phyloP scores from a whole-genome alignment of 2,329 filamentous ascomycete species.

The Colletotrichum zoysiae region DNA sequence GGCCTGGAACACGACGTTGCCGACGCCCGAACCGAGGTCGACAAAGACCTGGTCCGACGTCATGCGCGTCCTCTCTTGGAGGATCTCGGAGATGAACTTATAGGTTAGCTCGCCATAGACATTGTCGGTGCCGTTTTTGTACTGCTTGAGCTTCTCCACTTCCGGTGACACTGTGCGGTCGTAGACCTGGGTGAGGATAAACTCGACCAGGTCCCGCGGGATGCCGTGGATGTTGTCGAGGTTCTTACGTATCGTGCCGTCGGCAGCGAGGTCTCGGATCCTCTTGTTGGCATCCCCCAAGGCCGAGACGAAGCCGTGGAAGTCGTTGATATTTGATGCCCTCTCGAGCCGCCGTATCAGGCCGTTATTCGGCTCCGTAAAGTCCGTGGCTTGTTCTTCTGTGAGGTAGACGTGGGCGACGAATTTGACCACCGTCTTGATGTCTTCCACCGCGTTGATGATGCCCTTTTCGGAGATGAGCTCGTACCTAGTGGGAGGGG shows the following conservation, averaged over 20 bases:
- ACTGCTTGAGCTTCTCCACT: conserved; percentile 85
- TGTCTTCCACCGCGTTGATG: conserved; percentile 81
- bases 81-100: conserved; percentile 84
- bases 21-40: conserved; percentile 94
- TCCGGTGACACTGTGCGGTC: conserved; percentile 91
- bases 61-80: conserved; percentile 80
- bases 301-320: conserved; percentile 77
- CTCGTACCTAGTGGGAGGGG: conserved; percentile 67
- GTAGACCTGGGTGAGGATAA: conserved; percentile 90
- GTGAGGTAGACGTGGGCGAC: conserved; percentile 84
- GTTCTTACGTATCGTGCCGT: conserved; percentile 79
- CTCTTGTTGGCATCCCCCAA: conserved; percentile 83
- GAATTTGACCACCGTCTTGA: conserved; percentile 76
- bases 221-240: conserved; percentile 78
- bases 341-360: conserved; percentile 83
- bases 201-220: conserved; percentile 78
- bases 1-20: conserved; percentile 94
- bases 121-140: conserved; percentile 91
- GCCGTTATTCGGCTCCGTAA: conserved; percentile 79
- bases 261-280: conserved; percentile 73
- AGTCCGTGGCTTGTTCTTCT: conserved; percentile 72
- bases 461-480: conserved; percentile 83
- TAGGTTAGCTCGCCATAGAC: conserved; percentile 95
- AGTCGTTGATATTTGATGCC: conserved; percentile 74
- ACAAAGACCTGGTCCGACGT: conserved; percentile 90